Percentiles rank a stretch among this genome's conserved stretches.
Evolutionary conservation across 768 basidiomycete genomes (phyloP).

Genomic region (Ramaria sp.): DNA sequence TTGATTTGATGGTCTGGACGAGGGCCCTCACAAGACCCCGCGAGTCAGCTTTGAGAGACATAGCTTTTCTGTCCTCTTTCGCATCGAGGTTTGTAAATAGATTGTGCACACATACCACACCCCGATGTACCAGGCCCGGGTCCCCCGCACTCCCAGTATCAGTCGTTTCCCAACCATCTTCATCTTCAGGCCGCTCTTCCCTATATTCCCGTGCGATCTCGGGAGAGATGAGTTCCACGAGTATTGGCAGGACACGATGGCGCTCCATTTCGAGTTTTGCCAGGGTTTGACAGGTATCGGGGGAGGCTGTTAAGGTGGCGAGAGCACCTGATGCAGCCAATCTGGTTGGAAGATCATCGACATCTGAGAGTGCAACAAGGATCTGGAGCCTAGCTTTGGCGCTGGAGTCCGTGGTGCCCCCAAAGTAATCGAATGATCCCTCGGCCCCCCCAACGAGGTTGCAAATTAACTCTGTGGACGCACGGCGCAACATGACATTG

Average conservation of each 20-base stretch:
- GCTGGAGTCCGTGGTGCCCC: constrained; percentile 26
- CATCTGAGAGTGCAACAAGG: constrained; percentile 74
- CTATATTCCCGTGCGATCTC: constrained; percentile 25
- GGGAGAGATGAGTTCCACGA: constrained; percentile 61
- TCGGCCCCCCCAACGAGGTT: constrained; percentile 80
- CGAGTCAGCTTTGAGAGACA: constrained; percentile 42
- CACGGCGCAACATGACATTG: constrained; percentile 71
- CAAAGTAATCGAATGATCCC: constrained; percentile 63
- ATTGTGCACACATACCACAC: constrained; percentile 64
- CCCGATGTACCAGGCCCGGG: constrained; percentile 66
- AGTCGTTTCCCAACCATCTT: constrained; percentile 1
- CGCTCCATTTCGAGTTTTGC: constrained; percentile 54
- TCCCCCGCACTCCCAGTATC: constrained; percentile 24
- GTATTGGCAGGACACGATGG: constrained; percentile 50
- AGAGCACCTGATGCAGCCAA: constrained; percentile 87
- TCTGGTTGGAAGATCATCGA: constrained; percentile 76
- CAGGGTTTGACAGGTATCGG: constrained; percentile 50
- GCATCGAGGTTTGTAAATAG: constrained; percentile 40
- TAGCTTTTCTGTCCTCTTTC: constrained; percentile 24
- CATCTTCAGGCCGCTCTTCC: constrained; percentile 27
- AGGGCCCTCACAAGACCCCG: constrained; percentile 47
- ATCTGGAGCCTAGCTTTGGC: constrained; percentile 65
- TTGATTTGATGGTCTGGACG: constrained; percentile 34
- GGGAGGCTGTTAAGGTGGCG: constrained; percentile 62
- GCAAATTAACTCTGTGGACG: constrained; percentile 85